phyloP scores from a whole-genome alignment of 1,284 basidiomycete genomes.

The Ganoderma boninense region DNA sequence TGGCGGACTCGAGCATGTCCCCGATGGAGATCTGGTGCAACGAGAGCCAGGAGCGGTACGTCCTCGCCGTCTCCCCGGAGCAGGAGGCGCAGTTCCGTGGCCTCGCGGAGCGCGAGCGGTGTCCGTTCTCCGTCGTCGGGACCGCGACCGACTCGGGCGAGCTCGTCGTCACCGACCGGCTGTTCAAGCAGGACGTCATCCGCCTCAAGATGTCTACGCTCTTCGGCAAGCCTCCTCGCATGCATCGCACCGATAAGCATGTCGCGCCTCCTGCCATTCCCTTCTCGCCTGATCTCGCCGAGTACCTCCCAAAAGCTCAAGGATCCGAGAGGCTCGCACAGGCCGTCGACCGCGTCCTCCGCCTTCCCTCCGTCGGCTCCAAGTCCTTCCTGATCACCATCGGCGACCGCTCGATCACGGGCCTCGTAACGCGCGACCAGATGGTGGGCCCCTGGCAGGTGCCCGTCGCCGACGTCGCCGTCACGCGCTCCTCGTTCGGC shows the following conservation, averaged over 20 bases:
- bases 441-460: constrained; percentile 99
- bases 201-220: constrained; percentile 94
- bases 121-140: constrained; percentile 93
- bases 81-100: constrained; percentile 70
- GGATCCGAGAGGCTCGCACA: constrained; percentile 57
- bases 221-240: constrained; percentile 96
- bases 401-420: constrained; percentile 94
- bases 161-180: constrained; percentile 90
- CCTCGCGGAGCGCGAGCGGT: constrained; percentile 90
- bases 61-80: constrained; percentile 83
- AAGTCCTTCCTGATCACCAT: constrained; percentile 99
- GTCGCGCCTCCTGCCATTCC: constrained; percentile 55
- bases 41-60: constrained; percentile 98
- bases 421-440: constrained; percentile 95
- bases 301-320: constrained; percentile 63
- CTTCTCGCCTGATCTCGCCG: constrained; percentile 80
- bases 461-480: constrained; percentile 96
- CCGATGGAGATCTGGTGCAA: constrained; percentile 99
- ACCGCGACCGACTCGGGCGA: constrained; percentile 84
- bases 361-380: constrained; percentile 91
- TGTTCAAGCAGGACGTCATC: constrained; percentile 85
- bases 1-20: constrained; percentile 94
- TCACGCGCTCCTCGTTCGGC: constrained; percentile 94
- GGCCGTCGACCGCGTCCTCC: constrained; percentile 86
- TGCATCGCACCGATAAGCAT: constrained; percentile 81